These are phyloP conservation scores for Biscogniauxia sp. DNA, from an alignment of 2,329 filamentous ascomycete genomes.

Conservation along the genomic window DNA sequence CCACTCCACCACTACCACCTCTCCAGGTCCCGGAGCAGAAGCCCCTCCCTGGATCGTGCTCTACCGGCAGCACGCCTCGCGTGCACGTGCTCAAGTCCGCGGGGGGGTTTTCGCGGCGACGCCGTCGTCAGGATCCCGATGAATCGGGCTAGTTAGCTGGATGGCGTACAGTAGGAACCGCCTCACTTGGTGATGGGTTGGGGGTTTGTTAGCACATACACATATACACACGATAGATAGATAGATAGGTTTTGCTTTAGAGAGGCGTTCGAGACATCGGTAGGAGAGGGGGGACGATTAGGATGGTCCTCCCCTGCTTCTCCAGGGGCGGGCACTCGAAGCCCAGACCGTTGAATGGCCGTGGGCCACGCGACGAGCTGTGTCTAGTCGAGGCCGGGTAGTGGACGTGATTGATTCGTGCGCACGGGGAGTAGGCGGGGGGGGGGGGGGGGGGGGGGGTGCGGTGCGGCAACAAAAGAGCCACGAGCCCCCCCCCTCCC, in stretches of 20 bases:
- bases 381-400: neutral
- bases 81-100: conserved; percentile 8
- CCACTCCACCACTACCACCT: too few species aligned
- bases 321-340: conserved; percentile 10
- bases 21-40: conserved; percentile 4
- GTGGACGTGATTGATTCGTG: too few species aligned
- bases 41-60: conserved; percentile 8
- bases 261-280: too few species aligned
- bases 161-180: too few species aligned
- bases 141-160: conserved; percentile 19
- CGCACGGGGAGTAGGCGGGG: too few species aligned
- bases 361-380: conserved; percentile 10
- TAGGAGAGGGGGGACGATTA: conserved; percentile 6
- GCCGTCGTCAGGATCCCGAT: conserved; percentile 29
- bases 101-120: conserved; percentile 27
- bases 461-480: too few species aligned
- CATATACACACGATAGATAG: too few species aligned
- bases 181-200: too few species aligned
- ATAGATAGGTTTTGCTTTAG: too few species aligned
- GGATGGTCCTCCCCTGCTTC: conserved; percentile 6
- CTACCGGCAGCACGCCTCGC: conserved; percentile 6
- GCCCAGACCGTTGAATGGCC: conserved; percentile 10
- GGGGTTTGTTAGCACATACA: too few species aligned
- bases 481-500: too few species aligned
- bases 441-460: too few species aligned